Evolutionary conservation across 768 basidiomycete genomes (phyloP).

Genomic region (Favolaschia claudopus): DNA sequence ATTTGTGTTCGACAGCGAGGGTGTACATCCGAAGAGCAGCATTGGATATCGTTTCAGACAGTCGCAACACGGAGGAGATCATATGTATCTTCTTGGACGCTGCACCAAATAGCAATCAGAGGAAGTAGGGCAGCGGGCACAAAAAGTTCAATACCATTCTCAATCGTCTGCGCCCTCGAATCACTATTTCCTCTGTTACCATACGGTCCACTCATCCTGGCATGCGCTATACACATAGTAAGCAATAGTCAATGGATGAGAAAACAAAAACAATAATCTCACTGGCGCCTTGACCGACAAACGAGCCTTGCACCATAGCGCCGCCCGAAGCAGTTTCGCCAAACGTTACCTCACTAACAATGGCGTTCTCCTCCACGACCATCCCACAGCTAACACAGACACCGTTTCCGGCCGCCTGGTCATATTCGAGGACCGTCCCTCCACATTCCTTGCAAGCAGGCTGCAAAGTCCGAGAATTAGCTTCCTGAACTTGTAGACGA

Average conservation of each 20-base stretch:
- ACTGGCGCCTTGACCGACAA: constrained; percentile 93
- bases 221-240: constrained; percentile 62
- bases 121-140: constrained; percentile 1
- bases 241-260: neutral
- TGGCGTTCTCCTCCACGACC: constrained; percentile 91
- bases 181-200: constrained; percentile 82
- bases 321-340: constrained; percentile 94
- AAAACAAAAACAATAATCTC: constrained; percentile 36
- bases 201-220: constrained; percentile 82
- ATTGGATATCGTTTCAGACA: constrained; percentile 82
- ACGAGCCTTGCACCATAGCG: constrained; percentile 94
- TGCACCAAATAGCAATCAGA: constrained; percentile 40
- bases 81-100: constrained; percentile 86
- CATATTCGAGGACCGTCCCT: constrained; percentile 86
- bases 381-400: constrained; percentile 89
- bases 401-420: constrained; percentile 83
- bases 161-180: constrained; percentile 90
- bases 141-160: constrained; percentile 68
- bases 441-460: constrained; percentile 80
- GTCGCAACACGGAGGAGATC: constrained; percentile 77
- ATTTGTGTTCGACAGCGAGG: constrained; percentile 92
- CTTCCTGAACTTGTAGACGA: neutral
- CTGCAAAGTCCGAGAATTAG: constrained; percentile 41
- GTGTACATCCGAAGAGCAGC: constrained; percentile 90
- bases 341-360: constrained; percentile 93